Base-by-base conservation (phyloP, 352 stramenopile genomes). In the Phytophthora sp. region DNA sequence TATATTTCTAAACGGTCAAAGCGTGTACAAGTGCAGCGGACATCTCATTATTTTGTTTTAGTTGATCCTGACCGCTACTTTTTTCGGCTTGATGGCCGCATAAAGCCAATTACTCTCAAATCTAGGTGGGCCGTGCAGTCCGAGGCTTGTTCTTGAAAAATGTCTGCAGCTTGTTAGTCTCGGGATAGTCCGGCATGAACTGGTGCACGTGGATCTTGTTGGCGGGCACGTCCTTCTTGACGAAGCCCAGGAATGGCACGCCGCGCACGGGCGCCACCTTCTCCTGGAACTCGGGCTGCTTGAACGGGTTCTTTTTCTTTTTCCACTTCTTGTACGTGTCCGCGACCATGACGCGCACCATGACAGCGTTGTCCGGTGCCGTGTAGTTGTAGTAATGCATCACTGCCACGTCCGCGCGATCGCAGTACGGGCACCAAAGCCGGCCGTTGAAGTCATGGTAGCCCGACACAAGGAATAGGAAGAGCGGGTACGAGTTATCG, bases 351-450 rank as follows among this genome's bases (percentile, higher is more conserved):
- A 78, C 66, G 1, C 73, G 76, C 21, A 94, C 44, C 46, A 94
- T 51, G 35, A 92, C 71, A 2, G 85, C 81, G 17, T 73, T 69
- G 26, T 82, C 69, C 0, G 83, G 76, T 10, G 85, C 85, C 7
- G 82, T 85, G 60, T 87, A 82, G 62, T 92, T 91, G 72, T 82
- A 94, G 61, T 92, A 90, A 69, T 92, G 82, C 62, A 87, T 88
- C 53, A 89, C 77, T 0, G 78, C 66, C 27, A 94, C 59, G 53
- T 92, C 72, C 4, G 83, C 77, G 32, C 76, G 75, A 51, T 94
- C 85, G 57, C 85, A 94, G 66, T 88, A 92, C 18, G 76, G 82
- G 26, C 85, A 94, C 85, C 85, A 94, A 11, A 92, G 72, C 0
- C 85, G 82, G 24, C 82, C 83, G 39, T 92, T 94, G 69, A 92